These are phyloP conservation scores for Ambrosiella beaveri DNA, from an alignment of 2,329 filamentous ascomycete species.

Conservation along the genomic window DNA sequence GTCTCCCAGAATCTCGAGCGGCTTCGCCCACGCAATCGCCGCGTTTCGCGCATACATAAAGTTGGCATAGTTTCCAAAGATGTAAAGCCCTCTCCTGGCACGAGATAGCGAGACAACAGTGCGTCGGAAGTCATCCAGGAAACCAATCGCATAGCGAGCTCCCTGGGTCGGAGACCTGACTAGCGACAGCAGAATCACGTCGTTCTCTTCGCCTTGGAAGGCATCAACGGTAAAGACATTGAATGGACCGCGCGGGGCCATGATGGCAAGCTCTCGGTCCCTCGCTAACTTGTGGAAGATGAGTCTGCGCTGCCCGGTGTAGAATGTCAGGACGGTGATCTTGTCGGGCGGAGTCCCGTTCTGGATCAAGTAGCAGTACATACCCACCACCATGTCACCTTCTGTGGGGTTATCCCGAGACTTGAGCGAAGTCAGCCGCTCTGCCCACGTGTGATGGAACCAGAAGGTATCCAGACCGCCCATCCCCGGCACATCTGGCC, in stretches of 20 bases:
- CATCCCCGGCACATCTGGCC: conserved; percentile 30
- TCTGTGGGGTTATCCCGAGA: conserved; percentile 56
- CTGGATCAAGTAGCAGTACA: conserved; percentile 53
- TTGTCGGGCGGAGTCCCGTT: conserved; percentile 43
- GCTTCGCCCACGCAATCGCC: conserved; percentile 21
- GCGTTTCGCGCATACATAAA: conserved; percentile 30
- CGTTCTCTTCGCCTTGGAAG: conserved; percentile 84
- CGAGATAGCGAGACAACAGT: conserved; percentile 45
- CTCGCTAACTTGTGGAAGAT: background rate
- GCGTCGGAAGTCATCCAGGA: conserved; percentile 46
- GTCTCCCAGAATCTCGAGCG: conserved; percentile 9
- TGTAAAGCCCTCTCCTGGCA: conserved; percentile 61
- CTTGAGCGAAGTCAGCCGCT: conserved; percentile 42
- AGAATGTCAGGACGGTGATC: conserved; percentile 75
- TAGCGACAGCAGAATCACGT: conserved; percentile 62
- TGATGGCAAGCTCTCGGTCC: background rate
- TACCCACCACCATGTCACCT: conserved; percentile 56
- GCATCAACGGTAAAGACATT: conserved; percentile 72
- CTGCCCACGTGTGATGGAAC: conserved; percentile 38
- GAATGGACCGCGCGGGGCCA: conserved; percentile 17
- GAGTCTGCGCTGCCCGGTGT: conserved; percentile 52
- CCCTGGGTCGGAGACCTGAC: conserved; percentile 48
- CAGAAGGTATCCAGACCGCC: conserved; percentile 22
- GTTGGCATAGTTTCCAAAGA: conserved; percentile 59
- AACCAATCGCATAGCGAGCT: conserved; percentile 40